Evolutionary conservation across 2,329 filamentous ascomycete species (phyloP).

Genomic region (Sporothrix humicola): DNA sequence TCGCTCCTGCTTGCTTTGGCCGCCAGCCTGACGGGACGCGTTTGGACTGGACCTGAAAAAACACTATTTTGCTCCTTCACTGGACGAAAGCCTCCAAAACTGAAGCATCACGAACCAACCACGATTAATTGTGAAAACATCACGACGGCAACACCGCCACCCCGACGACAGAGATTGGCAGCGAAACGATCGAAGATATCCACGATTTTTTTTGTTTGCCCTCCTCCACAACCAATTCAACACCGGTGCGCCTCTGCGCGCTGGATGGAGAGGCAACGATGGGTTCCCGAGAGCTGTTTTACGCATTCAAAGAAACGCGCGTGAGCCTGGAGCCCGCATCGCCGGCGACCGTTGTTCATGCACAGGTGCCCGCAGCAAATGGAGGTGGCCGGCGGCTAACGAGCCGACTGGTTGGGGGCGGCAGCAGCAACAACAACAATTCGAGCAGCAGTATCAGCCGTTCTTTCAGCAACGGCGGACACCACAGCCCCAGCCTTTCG

Average conservation of each 20-base stretch:
- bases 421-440: slow-evolving; percentile 46
- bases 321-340: slow-evolving; percentile 79
- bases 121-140: neutral
- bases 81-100: slow-evolving; percentile 14
- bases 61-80: slow-evolving; percentile 27
- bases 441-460: slow-evolving; percentile 45
- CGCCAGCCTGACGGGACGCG: slow-evolving; percentile 33
- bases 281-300: slow-evolving; percentile 66
- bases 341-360: slow-evolving; percentile 70
- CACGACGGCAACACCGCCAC: neutral
- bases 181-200: neutral
- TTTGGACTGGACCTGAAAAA: slow-evolving; percentile 32
- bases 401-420: slow-evolving; percentile 34
- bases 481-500: neutral
- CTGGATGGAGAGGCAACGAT: slow-evolving; percentile 69
- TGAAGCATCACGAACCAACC: slow-evolving; percentile 19
- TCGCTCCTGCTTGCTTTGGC: slow-evolving; percentile 14
- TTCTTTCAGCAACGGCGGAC: neutral
- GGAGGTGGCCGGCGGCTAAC: slow-evolving; percentile 37
- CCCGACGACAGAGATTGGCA: neutral
- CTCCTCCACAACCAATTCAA: neutral
- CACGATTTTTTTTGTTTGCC: neutral
- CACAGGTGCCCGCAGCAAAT: slow-evolving; percentile 66
- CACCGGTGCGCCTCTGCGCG: slow-evolving; percentile 23
- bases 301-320: slow-evolving; percentile 84